Evolutionary conservation across 2,329 filamentous ascomycete genomes (phyloP).

Genomic region (Microsporum canis): DNA sequence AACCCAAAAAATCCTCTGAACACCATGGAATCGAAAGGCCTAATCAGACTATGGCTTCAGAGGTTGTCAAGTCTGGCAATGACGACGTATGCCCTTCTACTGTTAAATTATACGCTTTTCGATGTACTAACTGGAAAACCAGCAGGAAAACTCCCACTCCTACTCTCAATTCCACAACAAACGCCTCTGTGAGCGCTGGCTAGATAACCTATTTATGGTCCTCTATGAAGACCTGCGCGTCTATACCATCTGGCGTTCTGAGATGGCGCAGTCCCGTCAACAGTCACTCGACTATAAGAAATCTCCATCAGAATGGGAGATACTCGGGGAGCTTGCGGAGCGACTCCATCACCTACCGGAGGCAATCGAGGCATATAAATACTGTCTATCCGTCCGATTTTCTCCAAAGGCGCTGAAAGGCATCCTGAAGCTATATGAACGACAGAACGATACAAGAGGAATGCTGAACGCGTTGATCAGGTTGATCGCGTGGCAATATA

Average conservation of each 20-base stretch:
- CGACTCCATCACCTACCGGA: conserved; percentile 86
- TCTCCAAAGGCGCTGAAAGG: conserved; percentile 85
- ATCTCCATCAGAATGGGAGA: conserved; percentile 95
- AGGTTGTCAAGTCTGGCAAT: conserved; percentile 61
- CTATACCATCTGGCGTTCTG: conserved; percentile 98
- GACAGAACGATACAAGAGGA: conserved; percentile 64
- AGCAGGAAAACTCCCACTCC: conserved; percentile 56
- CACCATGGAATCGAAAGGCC: conserved; percentile 51
- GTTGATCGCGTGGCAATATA: conserved; percentile 93
- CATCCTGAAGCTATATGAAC: conserved; percentile 68
- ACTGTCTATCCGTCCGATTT: conserved; percentile 77
- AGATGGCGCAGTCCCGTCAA: conserved; percentile 89
- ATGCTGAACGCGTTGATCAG: conserved; percentile 78
- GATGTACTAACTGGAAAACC: conserved; percentile 1
- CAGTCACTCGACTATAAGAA: conserved; percentile 96
- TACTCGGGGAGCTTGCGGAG: conserved; percentile 83
- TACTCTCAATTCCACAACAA: conserved; percentile 95
- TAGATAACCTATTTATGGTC: conserved; percentile 98
- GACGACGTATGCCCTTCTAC: conserved; percentile 49
- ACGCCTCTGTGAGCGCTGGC: conserved; percentile 90
- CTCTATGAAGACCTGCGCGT: conserved; percentile 95
- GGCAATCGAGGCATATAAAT: conserved; percentile 82
- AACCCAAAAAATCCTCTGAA: conserved; percentile 25
- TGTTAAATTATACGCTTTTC: neutral
- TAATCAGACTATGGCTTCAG: conserved; percentile 63